A percentile compares a stretch with the other conserved stretches of the same genome.
phyloP scores from a whole-genome alignment of 495 filamentous ascomycete genomes.

The Xylaria palmicola region DNA sequence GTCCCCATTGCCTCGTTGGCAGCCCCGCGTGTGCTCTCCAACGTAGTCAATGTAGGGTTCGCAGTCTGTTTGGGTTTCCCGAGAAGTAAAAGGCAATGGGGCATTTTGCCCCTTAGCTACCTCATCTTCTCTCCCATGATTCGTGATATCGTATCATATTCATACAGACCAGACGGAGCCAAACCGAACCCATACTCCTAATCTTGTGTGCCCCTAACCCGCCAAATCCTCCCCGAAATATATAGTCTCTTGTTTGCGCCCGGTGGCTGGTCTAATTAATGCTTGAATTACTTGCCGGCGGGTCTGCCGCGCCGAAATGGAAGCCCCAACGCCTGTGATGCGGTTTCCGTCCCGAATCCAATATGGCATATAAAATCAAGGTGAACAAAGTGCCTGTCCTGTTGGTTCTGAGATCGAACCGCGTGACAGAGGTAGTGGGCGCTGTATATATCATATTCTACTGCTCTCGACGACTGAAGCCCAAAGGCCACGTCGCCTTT shows the following conservation, averaged over 20 bases:
- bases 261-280: background rate
- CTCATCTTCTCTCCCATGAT: background rate
- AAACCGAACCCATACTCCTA: background rate
- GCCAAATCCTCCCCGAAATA: background rate
- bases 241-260: background rate
- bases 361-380: background rate
- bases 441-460: no score
- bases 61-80: no score
- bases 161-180: background rate
- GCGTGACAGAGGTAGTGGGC: background rate
- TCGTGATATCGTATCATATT: constrained; percentile 2
- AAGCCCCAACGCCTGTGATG: constrained; percentile 8
- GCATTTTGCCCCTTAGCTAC: no score
- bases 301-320: constrained; percentile 4
- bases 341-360: constrained; percentile 7
- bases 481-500: constrained; percentile 15
- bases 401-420: background rate
- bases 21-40: background rate
- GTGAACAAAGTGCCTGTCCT: no score
- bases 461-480: no score
- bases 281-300: no score
- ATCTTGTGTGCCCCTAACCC: background rate
- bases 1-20: no score
- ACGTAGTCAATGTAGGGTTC: no score
- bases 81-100: no score